These are phyloP conservation scores for Huntiella abstrusa DNA, from an alignment of 2,329 filamentous ascomycete species.

Conservation along the genomic window DNA sequence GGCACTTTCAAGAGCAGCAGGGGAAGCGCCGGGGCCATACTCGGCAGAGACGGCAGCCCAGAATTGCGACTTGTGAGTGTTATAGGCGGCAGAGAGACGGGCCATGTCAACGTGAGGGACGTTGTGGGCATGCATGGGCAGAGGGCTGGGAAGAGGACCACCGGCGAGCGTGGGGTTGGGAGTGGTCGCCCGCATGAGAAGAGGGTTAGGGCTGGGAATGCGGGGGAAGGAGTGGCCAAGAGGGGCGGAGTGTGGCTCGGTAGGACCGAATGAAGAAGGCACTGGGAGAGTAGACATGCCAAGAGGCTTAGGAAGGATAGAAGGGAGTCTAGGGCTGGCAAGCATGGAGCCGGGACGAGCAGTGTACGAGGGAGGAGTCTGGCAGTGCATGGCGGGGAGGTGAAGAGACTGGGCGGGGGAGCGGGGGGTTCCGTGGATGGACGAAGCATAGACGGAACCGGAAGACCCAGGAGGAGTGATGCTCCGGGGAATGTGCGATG, in stretches of 20 bases:
- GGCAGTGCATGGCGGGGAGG: constrained; percentile 29
- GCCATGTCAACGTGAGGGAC: constrained; percentile 35
- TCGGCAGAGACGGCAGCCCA: constrained; percentile 55
- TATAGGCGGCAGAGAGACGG: constrained; percentile 52
- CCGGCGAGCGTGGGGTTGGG: constrained; percentile 15
- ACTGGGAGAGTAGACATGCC: constrained; percentile 25
- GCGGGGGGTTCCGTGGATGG: constrained; percentile 20
- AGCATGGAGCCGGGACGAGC: constrained; percentile 15
- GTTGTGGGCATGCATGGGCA: constrained; percentile 21
- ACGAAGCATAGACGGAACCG: constrained; percentile 24
- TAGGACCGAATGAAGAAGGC: constrained; percentile 22
- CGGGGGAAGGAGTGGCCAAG: constrained; percentile 7
- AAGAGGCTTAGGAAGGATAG: constrained; percentile 48
- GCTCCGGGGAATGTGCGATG: constrained; percentile 27
- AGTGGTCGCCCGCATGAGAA: constrained; percentile 24
- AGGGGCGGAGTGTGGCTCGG: constrained; percentile 27
- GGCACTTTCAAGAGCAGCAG: constrained; percentile 48
- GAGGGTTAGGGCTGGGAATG: constrained; percentile 9
- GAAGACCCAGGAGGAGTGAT: constrained; percentile 28
- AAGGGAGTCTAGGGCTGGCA: constrained; percentile 32
- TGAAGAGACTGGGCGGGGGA: constrained; percentile 23
- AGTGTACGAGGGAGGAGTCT: constrained; percentile 11
- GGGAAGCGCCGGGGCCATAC: constrained; percentile 45
- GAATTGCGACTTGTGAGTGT: constrained; percentile 49
- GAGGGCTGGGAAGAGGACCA: constrained; percentile 16